Evolutionary conservation across 305 asterid genomes (phyloP), one percentile per base, ranked within the genome.

Genomic region (Fraxinus sp.): DNA sequence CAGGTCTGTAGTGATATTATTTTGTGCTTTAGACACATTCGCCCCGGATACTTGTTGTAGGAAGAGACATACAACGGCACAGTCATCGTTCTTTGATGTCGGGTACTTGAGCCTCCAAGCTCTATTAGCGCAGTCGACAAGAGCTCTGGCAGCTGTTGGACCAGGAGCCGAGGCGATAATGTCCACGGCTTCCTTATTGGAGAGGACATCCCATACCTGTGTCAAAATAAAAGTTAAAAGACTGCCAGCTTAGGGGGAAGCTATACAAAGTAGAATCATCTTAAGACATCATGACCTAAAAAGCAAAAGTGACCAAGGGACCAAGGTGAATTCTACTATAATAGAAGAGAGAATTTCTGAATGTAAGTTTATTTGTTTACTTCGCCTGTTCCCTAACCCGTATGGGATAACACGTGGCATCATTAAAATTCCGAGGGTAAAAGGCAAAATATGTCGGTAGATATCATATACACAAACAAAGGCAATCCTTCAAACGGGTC

Each of bases 91-190:
- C 35, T 82, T 82, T 39, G 85, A 82, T 7, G 85, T 82, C 1
- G 85, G 85, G 37, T 82, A 82, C 73, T 82, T 82, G 22, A 70
- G 68, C 36, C 74, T 62, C 85, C 85, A 82, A 16, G 70, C 81
- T 14, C 85, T 52, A 30, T 72, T 52, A 57, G 85, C 85, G 26
- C 64, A 76, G 33, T 81, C 84, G 8, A 81, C 80, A 28, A 81
- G 66, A 16, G 78, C 72, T n/a, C 84, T 64, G 39, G 84, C 80
- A 0, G 55, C 78, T 7, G 52, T 33, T 33, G 78, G 78, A 7
- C 46, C 16, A n/a, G 46, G 52, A 74, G 55, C 78, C 0, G 78
- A 74, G 52, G 78, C 78, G 32, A 74, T 52, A n/a, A 74, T 74
- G 55, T 74, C 78, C 52, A 74, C 78, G 2, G 57, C 78, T 33